Conservation (phyloP, 2,329 filamentous ascomycete species). For the Huntiella moniliformis region DNA sequence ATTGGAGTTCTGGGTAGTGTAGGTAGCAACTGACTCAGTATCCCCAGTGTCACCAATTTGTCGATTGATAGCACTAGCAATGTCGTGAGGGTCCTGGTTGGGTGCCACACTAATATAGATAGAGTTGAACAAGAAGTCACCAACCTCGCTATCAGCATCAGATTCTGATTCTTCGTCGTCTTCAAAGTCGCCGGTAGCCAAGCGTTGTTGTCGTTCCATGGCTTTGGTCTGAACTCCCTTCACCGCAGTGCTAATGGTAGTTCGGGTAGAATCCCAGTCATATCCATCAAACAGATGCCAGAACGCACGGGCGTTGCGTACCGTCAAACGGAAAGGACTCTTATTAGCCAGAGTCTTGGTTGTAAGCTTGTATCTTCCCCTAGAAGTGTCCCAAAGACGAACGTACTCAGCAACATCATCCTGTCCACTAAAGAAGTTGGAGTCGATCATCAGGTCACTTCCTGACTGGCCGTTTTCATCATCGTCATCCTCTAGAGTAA, state of each 20-base stretch:
- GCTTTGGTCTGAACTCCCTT: constrained; percentile 72
- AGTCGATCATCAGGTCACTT: constrained; percentile 50
- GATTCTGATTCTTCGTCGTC: constrained; percentile 27
- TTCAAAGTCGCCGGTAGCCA: constrained; percentile 18
- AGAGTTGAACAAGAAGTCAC: constrained; percentile 94
- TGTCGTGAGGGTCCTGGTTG: constrained; percentile 65
- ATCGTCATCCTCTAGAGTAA: not conserved
- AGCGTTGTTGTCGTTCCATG: constrained; percentile 24
- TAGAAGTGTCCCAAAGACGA: constrained; percentile 62
- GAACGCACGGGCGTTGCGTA: constrained; percentile 80
- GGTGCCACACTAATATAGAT: constrained; percentile 90
- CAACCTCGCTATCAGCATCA: constrained; percentile 72
- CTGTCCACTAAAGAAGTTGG: constrained; percentile 55
- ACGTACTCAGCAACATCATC: constrained; percentile 45
- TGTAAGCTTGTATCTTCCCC: constrained; percentile 52
- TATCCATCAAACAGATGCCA: constrained; percentile 98
- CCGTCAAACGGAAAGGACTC: constrained; percentile 56
- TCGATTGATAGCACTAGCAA: constrained; percentile 70
- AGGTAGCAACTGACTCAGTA: constrained; percentile 55
- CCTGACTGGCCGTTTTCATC: constrained; percentile 24
- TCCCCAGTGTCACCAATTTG: constrained; percentile 80
- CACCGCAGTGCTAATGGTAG: constrained; percentile 72
- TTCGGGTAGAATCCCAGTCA: constrained; percentile 79
- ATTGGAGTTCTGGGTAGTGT: constrained; percentile 51
- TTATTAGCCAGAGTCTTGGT: constrained; percentile 40